A percentile compares a stretch with the other conserved stretches of the same genome.
phyloP scores from a whole-genome alignment of 805 yeast species.

The Ogataea pilisensis region DNA sequence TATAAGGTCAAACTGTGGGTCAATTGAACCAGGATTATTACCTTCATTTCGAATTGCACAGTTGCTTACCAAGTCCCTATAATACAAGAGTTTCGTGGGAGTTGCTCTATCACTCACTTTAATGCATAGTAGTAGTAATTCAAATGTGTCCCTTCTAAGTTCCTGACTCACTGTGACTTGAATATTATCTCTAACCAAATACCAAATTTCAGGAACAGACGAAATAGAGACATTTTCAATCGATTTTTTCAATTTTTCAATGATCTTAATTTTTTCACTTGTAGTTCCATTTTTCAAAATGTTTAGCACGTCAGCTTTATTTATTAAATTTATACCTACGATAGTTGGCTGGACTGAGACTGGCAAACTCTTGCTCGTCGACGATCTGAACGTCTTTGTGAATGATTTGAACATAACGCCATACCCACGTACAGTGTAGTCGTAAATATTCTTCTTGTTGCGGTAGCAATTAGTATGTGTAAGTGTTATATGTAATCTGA shows the following conservation, averaged over 20 bases:
- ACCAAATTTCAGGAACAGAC: conserved; percentile 74
- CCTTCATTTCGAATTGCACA: no score
- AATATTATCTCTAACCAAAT: conserved; percentile 54
- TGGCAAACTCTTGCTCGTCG: conserved; percentile 12
- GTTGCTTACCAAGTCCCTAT: conserved; percentile 48
- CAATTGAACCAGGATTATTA: no score
- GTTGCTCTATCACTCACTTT: conserved; percentile 46
- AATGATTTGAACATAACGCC: conserved; percentile 23
- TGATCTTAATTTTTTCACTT: conserved; percentile 42
- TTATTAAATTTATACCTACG: conserved; percentile 25
- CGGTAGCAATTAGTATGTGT: no score
- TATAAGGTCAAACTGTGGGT: conserved; percentile 30
- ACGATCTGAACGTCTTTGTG: conserved; percentile 21
- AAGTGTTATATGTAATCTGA: no score
- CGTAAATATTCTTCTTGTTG: no score
- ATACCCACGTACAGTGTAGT: no score
- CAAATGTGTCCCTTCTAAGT: conserved; percentile 46
- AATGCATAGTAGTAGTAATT: conserved; percentile 54
- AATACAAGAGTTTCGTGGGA: conserved; percentile 50
- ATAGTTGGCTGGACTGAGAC: conserved; percentile 24
- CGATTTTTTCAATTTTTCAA: conserved; percentile 45
- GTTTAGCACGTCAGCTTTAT: conserved; percentile 17
- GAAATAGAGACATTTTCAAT: conserved; percentile 50
- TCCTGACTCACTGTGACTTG: conserved; percentile 29
- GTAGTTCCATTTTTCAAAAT: conserved; percentile 21